Conservation (phyloP, 2,329 filamentous ascomycete genomes). For the Pseudogymnoascus sp. region DNA sequence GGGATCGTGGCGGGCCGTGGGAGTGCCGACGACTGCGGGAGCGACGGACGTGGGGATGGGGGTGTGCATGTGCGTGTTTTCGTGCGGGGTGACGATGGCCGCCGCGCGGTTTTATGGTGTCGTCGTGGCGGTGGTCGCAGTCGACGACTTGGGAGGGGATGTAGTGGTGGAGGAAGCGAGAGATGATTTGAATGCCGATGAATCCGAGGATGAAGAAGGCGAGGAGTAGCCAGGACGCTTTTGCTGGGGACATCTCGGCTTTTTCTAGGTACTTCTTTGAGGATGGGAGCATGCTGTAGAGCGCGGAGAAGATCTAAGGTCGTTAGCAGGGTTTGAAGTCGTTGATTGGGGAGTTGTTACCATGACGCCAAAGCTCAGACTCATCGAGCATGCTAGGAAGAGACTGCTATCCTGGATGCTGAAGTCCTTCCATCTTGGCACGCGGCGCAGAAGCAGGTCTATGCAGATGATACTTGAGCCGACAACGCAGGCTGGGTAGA, state of each 20-base stretch:
- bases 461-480: slow-evolving; percentile 82
- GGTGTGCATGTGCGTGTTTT: not conserved
- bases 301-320: slow-evolving; percentile 75
- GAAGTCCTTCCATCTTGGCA: slow-evolving; percentile 71
- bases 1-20: not conserved
- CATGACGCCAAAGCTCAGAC: slow-evolving; percentile 94
- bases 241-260: slow-evolving; percentile 57
- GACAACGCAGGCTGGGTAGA: slow-evolving; percentile 49
- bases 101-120: slow-evolving; percentile 28
- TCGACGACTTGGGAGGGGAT: slow-evolving; percentile 75
- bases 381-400: slow-evolving; percentile 82
- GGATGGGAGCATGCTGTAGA: slow-evolving; percentile 89
- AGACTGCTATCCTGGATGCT: slow-evolving; percentile 80
- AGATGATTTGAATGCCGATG: slow-evolving; percentile 66
- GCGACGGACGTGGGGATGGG: slow-evolving; percentile 11
- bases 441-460: slow-evolving; percentile 64
- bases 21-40: slow-evolving; percentile 8
- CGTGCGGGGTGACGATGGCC: not conserved
- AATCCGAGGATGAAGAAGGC: slow-evolving; percentile 64
- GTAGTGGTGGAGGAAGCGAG: slow-evolving; percentile 61
- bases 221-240: slow-evolving; percentile 62
- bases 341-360: slow-evolving; percentile 41
- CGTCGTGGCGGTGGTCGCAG: slow-evolving; percentile 67
- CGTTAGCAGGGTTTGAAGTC: not conserved
- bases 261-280: slow-evolving; percentile 68